Evolutionary conservation across 345 rosid species (phyloP), one percentile per base, ranked within the genome.

Genomic region (Acer saccharum): DNA sequence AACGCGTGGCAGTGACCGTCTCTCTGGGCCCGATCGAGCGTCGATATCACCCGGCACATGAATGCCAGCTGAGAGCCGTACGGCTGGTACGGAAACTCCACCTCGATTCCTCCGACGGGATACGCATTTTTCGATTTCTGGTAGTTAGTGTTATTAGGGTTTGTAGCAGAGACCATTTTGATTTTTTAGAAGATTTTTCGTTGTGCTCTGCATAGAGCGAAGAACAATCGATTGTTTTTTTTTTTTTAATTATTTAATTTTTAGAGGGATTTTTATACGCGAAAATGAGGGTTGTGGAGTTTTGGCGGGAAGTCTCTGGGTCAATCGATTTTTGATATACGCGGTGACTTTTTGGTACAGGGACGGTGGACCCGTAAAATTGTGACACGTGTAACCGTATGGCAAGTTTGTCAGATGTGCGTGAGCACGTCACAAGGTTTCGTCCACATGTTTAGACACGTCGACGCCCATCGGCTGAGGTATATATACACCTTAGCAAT

Each of bases 31-130:
- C 99, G 97, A 78, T 95, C 98, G 0, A 95, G 94, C 35, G 99
- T 92, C 75, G 93, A 87, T 41, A 93, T 92, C 81, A 95, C 97
- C 48, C 98, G 88, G 61, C 92, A 90, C 99, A 95, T 94, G 91
- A 91, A 95, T 16, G 97, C 93, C 17, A 93, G 92, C 90, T 95
- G 99, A 57, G 98, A 71, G 2, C 99, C 99, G 81, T 95, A 95
- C 16, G 99, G 99, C 48, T 89, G 93, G 85, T 93, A 92, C 16
- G 98, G 99, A 77, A 95, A 95, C 61, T 90, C 91, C 17, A 95
- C 99, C 65, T 80, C 87, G 60, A 92, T 86, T 9, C 99, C 98
- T 7, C 97, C 93, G 68, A 95, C 79, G 69, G 79, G 89, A 85
- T 89, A 80, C 3, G 76, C 84, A 73, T 83, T 86, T 73, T 86